Evolutionary conservation across 805 yeast genomes (phyloP).

Genomic region (Candida morakotiae): DNA sequence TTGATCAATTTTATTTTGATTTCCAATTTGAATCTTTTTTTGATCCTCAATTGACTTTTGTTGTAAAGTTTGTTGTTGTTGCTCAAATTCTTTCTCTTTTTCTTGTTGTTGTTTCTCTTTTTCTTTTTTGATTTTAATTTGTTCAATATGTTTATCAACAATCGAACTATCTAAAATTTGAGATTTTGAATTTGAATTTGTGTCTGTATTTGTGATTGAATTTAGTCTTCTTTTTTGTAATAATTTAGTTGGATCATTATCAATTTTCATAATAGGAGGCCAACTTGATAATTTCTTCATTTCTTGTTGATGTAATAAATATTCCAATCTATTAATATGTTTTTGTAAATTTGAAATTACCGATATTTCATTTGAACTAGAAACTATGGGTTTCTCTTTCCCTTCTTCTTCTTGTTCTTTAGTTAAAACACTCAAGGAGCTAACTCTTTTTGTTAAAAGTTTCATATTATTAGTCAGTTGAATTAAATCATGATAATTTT

Average conservation of each 20-base stretch:
- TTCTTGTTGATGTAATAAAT: slow-evolving; percentile 69
- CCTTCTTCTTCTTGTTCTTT: slow-evolving; percentile 15
- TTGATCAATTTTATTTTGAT: slow-evolving; percentile 7
- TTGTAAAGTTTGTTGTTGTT: slow-evolving; percentile 7
- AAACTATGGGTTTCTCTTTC: no score
- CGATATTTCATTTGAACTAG: slow-evolving; percentile 19
- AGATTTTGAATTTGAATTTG: slow-evolving; percentile 4
- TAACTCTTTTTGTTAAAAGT: slow-evolving; percentile 25
- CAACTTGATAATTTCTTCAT: slow-evolving; percentile 48
- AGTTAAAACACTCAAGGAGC: slow-evolving; percentile 21
- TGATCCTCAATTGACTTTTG: background rate
- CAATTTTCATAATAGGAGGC: slow-evolving; percentile 22
- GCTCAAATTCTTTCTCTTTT: slow-evolving; percentile 3
- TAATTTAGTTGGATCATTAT: slow-evolving; percentile 23
- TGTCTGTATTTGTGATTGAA: background rate
- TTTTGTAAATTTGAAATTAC: slow-evolving; percentile 60
- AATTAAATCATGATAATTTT: slow-evolving; percentile 43
- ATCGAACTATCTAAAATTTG: slow-evolving; percentile 31
- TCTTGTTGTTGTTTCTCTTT: slow-evolving; percentile 15
- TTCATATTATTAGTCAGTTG: slow-evolving; percentile 37
- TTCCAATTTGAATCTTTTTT: background rate
- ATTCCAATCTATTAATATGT: slow-evolving; percentile 74
- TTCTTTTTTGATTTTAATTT: slow-evolving; percentile 33
- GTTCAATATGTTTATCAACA: slow-evolving; percentile 41
- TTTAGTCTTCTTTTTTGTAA: slow-evolving; percentile 15